Conservation (phyloP, 306 rosid genomes). For the Chamaecrista fasciculata region DNA sequence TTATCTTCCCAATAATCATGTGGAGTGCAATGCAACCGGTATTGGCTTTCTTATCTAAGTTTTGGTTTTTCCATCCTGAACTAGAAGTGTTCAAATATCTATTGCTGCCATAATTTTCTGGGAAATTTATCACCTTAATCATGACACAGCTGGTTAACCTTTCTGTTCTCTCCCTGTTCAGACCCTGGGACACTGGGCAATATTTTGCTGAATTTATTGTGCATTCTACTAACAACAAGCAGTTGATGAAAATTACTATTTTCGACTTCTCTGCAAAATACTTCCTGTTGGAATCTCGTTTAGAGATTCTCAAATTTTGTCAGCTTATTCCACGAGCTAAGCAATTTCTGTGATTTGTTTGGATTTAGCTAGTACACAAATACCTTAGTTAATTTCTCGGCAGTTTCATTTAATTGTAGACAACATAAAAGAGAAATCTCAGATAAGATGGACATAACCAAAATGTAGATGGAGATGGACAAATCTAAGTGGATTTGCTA, state of each 20-base stretch:
- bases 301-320: background rate
- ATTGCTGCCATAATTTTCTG: background rate
- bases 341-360: background rate
- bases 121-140: no score
- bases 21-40: no score
- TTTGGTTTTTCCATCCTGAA: no score
- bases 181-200: background rate
- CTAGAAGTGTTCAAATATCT: background rate
- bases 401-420: background rate
- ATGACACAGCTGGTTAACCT: no score
- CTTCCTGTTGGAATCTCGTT: no score
- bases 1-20: slow-evolving; percentile 3
- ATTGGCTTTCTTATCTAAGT: slow-evolving; percentile 4
- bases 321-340: background rate
- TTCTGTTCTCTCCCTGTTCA: no score
- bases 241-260: no score
- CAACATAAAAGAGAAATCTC: background rate
- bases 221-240: background rate
- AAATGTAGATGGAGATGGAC: background rate
- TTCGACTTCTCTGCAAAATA: no score
- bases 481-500: background rate
- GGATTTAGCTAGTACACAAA: background rate
- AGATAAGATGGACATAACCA: background rate
- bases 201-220: background rate
- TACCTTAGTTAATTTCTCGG: background rate